These are phyloP conservation scores for Termitomyces sp. DNA, from an alignment of 768 basidiomycete species.

Conservation along the genomic window DNA sequence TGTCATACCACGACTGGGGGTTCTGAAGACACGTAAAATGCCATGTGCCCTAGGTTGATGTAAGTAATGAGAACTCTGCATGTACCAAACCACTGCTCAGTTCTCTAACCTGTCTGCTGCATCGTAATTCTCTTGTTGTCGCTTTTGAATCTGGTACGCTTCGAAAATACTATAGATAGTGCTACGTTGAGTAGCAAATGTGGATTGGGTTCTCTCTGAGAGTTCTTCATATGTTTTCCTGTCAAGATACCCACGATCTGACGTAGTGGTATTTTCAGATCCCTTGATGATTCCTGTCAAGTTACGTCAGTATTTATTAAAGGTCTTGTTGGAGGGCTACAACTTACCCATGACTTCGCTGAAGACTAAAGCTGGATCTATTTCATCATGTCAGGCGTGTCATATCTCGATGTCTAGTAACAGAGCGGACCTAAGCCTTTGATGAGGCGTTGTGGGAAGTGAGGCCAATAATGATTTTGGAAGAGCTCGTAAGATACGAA, in stretches of 20 bases:
- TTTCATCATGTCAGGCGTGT: neutral
- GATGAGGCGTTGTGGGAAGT: conserved; percentile 46
- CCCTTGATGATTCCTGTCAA: conserved; percentile 62
- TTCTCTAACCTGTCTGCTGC: conserved; percentile 51
- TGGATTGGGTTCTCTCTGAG: conserved; percentile 49
- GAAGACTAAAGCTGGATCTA: conserved; percentile 63
- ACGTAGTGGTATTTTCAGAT: conserved; percentile 49
- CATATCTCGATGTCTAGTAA: neutral
- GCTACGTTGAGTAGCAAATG: conserved; percentile 49
- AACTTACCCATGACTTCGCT: conserved; percentile 61
- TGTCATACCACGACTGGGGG: conserved; percentile 23
- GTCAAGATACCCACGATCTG: conserved; percentile 37
- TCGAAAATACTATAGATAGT: conserved; percentile 53
- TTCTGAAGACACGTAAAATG: conserved; percentile 36
- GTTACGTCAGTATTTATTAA: neutral
- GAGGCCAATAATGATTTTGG: conserved; percentile 53
- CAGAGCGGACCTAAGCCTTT: conserved; percentile 49
- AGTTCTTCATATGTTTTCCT: conserved; percentile 41
- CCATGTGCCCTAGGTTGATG: conserved; percentile 42
- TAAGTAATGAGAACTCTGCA: neutral
- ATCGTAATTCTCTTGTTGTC: conserved; percentile 42
- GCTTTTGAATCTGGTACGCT: conserved; percentile 46
- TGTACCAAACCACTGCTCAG: neutral
- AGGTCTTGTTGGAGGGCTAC: neutral
- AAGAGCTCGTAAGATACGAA: conserved; percentile 48